These are phyloP conservation scores for barrel medic (Medicago truncatula) DNA, from an alignment of 306 rosid species.

Conservation along the genomic window DNA sequence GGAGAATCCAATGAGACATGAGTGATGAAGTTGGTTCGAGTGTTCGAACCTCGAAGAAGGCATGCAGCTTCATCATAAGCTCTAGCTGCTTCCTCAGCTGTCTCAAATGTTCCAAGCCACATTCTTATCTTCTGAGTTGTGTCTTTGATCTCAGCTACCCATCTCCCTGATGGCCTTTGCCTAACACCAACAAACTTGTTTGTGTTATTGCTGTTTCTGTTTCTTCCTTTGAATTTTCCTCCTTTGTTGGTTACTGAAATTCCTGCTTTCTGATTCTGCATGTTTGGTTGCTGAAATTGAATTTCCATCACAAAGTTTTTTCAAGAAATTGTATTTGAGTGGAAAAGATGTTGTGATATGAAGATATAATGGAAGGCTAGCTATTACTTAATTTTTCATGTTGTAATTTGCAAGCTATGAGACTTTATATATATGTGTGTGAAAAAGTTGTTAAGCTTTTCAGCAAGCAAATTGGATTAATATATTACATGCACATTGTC, in stretches of 20 bases:
- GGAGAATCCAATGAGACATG: slow-evolving; percentile 84
- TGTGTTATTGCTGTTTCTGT: slow-evolving; percentile 47
- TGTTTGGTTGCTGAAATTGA: slow-evolving; percentile 62
- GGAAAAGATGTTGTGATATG: neutral
- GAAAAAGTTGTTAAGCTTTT: slow-evolving; percentile 48
- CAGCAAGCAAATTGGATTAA: slow-evolving; percentile 46
- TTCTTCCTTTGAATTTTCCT: slow-evolving; percentile 63
- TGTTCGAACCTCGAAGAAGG: slow-evolving; percentile 88
- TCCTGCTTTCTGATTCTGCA: slow-evolving; percentile 42
- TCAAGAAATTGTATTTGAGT: slow-evolving; percentile 31
- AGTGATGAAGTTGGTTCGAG: slow-evolving; percentile 87
- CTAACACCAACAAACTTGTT: slow-evolving; percentile 93
- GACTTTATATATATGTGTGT: slow-evolving; percentile 35
- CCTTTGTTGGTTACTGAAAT: slow-evolving; percentile 32
- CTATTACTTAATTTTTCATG: slow-evolving; percentile 43
- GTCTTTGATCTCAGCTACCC: slow-evolving; percentile 99
- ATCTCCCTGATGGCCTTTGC: slow-evolving; percentile 97
- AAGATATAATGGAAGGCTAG: neutral
- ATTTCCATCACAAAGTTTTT: slow-evolving; percentile 63
- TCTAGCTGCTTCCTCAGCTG: slow-evolving; percentile 95
- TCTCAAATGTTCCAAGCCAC: slow-evolving; percentile 98
- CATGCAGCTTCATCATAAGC: slow-evolving; percentile 98
- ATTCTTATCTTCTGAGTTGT: slow-evolving; percentile 90
- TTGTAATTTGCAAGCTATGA: slow-evolving; percentile 41
- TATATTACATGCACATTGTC: slow-evolving; percentile 22